Evolutionary conservation across 2,329 filamentous ascomycete species (phyloP), one percentile per base, ranked within the genome.

Genomic region (Clonostachys rhizophaga): DNA sequence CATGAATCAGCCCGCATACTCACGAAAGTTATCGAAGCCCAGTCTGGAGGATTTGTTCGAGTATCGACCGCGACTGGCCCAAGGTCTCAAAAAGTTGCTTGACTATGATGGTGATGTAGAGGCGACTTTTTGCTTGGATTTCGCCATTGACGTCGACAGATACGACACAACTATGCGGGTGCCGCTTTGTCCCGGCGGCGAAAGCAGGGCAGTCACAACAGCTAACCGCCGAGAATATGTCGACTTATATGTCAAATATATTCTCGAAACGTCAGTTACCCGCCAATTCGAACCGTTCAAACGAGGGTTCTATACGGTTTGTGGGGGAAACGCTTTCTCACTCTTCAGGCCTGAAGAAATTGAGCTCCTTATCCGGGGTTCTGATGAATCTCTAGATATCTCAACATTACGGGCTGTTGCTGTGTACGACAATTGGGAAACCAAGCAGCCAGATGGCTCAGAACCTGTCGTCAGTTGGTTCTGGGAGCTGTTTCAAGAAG

Each of bases 281-380:
- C 79, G 89, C 39, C 91, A 96, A 59, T 96, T 95, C 54, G 90
- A 95, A 61, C 91, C 91, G 1, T 96, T 96, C 74, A 94, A 94
- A 62, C 82, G 91, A 47, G 91, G 91, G 1, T 96, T 96, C 66
- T 96, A 90, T 63, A 95, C 88, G 0, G 89, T 96, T 30, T 95
- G 90, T 60, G 88, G 87, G 35, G 89, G 91, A 35, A 95, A 94
- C 60, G 91, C 91, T 1, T 74, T 96, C 35, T 89, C 86, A 1
- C 77, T 96, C 3, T 96, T 96, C 65, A 81, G 89, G 14, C 87
- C 91, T 0, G 91, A 96, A 62, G 91, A 96, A 63, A 95, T 96
- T 51, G 91, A 96, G 62, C 78, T 95, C 5, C 76, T 96, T 1
- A 80, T 96, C 6, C 79, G 91, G 45, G 91, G 91, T 11, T 94